Percentiles rank a stretch among this genome's conserved stretches.
phyloP scores from a whole-genome alignment of 352 stramenopile species.

The Phytophthora megakarya region DNA sequence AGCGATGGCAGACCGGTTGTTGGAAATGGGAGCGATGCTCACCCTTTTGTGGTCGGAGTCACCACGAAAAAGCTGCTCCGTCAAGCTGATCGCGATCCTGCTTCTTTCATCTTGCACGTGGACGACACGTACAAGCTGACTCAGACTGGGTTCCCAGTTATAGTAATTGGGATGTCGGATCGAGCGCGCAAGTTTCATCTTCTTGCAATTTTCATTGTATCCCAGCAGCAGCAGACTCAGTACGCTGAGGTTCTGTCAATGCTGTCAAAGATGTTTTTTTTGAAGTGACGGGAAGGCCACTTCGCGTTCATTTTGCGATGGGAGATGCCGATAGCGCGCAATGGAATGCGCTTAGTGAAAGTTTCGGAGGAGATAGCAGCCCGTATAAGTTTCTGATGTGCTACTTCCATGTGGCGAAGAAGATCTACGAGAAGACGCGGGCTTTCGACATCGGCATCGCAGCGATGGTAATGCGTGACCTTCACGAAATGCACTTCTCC shows the following conservation, averaged over 20 bases:
- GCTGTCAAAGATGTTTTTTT: not conserved
- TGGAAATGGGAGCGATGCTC: not conserved
- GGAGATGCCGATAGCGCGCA: constrained; percentile 16
- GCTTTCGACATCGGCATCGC: not conserved
- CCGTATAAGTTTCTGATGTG: constrained; percentile 23
- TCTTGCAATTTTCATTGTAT: constrained; percentile 22
- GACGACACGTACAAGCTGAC: constrained; percentile 24
- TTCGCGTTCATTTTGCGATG: constrained; percentile 11
- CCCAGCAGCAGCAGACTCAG: not conserved
- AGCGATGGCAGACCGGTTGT: not conserved
- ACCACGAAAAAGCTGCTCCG: constrained; percentile 3
- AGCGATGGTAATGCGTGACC: constrained; percentile 8
- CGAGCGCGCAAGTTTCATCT: constrained; percentile 13
- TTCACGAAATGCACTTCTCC: constrained; percentile 31
- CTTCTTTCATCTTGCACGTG: constrained; percentile 20
- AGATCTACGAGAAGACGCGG: constrained; percentile 26
- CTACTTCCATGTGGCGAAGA: constrained; percentile 37
- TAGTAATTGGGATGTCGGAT: constrained; percentile 26
- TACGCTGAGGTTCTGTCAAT: not conserved
- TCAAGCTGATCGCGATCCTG: constrained; percentile 1
- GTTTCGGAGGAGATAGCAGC: not conserved
- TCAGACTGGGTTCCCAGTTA: constrained; percentile 7
- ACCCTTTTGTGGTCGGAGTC: not conserved
- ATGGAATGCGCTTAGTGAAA: constrained; percentile 10
- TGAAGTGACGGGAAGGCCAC: not conserved